Evolutionary conservation across 2,329 filamentous ascomycete genomes (phyloP), one percentile per base, ranked within the genome.

Genomic region (Triangularia setosa): DNA sequence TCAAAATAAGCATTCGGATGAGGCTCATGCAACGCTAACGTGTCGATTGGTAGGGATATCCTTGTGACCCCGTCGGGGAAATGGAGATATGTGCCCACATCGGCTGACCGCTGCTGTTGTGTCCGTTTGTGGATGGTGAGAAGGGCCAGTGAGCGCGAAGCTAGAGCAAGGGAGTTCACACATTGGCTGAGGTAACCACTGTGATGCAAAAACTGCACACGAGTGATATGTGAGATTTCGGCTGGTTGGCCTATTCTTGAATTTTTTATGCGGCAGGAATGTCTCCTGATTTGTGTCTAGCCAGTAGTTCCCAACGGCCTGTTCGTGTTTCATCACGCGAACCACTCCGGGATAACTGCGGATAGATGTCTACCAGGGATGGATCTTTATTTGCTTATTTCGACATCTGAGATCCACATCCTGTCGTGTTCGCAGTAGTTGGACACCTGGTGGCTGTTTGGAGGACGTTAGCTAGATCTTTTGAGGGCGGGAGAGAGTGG

Each of bases 1-100:
- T 40, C 33, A 27, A 57, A 57, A 57, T 18, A 57, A 57, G 54
- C 21, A 30, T 30, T 57, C 8, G 24, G 24, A 27, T 18, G 11
- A 27, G 35, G 24, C 27, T 48, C 23, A 30, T 55, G n/a, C 59
- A 40, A 55, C 59, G 48, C 59, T 61, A 55, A 61, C 40, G 30
- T 61, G 44, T 23, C 33, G 33, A n/a, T 40, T 40, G 48, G n/a
- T 61, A 35, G 25, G 25, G 48, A 14, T 48, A 40, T n/a, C 33
- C 33, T n/a, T 40, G 33, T 40, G 33, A 14, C 33, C 16, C 33
- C 14, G 16, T 12, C 33, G 14, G 59, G 40, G 12, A 27, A 24
- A n/a, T 25, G 25, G 59, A 55, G 12, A 27, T 33, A n/a, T 25
- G 25, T 54, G 18, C n/a, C 21, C 52, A 54, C 33, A 40, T 40